These are phyloP conservation scores for Volvariella surrecta DNA, from an alignment of 1,284 basidiomycete genomes.

Conservation along the genomic window DNA sequence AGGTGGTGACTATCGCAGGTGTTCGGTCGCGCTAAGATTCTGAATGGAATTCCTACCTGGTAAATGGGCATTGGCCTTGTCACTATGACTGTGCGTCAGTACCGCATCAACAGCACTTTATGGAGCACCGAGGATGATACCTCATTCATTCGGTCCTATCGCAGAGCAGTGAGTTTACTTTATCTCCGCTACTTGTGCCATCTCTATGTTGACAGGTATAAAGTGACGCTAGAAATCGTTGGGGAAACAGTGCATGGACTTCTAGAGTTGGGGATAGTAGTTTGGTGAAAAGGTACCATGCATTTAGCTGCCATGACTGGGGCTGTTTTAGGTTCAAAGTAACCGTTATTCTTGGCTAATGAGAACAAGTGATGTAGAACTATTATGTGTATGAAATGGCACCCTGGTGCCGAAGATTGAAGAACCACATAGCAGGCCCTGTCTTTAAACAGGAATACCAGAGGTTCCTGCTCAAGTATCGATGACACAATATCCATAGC, in stretches of 20 bases:
- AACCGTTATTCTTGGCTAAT: no score
- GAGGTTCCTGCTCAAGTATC: no score
- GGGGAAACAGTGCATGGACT: slow-evolving; percentile 68
- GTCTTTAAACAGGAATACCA: no score
- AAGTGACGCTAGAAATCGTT: slow-evolving; percentile 54
- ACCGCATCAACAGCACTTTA: slow-evolving; percentile 66
- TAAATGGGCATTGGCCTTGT: slow-evolving; percentile 74
- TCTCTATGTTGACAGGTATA: slow-evolving; percentile 29
- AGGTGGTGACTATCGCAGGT: no score
- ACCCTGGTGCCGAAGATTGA: no score
- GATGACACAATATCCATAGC: no score
- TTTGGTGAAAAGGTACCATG: slow-evolving; percentile 71
- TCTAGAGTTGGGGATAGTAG: slow-evolving; percentile 53
- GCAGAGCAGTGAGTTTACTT: slow-evolving; percentile 46
- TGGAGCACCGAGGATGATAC: slow-evolving; percentile 72
- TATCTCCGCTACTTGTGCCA: slow-evolving; percentile 2
- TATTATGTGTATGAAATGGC: no score
- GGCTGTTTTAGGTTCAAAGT: slow-evolving; percentile 11
- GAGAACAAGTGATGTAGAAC: no score
- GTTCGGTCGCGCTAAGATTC: slow-evolving; percentile 9
- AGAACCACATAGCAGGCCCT: no score
- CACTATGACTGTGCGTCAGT: slow-evolving; percentile 70
- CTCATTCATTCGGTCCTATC: slow-evolving; percentile 54
- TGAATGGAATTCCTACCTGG: slow-evolving; percentile 69
- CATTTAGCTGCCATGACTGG: slow-evolving; percentile 39